phyloP scores from a whole-genome alignment of 2,329 filamentous ascomycete species.

The Anthostomella pinea region DNA sequence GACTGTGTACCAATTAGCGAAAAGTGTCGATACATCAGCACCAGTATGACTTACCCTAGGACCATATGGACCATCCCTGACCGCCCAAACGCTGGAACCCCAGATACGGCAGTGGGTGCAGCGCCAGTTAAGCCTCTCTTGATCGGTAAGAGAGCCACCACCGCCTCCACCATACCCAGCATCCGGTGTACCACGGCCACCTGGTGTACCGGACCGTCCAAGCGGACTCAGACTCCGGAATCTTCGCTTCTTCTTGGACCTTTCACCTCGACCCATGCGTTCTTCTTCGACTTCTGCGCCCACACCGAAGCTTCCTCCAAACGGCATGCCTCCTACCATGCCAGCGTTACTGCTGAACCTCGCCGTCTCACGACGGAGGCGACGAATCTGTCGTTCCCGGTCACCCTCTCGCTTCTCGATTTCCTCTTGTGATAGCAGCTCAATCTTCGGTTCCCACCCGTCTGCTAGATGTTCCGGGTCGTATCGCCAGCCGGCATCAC shows the following conservation, averaged over 20 bases:
- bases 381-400: conserved; percentile 82
- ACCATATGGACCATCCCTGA: conserved; percentile 84
- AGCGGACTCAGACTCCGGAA: conserved; percentile 85
- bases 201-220: conserved; percentile 64
- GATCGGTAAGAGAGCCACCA: conserved; percentile 65
- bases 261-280: conserved; percentile 84
- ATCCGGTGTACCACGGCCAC: conserved; percentile 77
- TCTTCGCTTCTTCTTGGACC: conserved; percentile 91
- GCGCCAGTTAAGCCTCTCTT: conserved; percentile 79
- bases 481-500: conserved; percentile 89
- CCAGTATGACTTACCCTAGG: conserved; percentile 62
- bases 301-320: conserved; percentile 47
- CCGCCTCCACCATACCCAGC: conserved; percentile 70
- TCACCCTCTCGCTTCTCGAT: conserved; percentile 97
- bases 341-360: conserved; percentile 84
- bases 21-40: conserved; percentile 2
- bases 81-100: conserved; percentile 91
- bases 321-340: conserved; percentile 75
- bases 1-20: conserved; percentile 49
- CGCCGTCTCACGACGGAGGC: conserved; percentile 85
- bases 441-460: conserved; percentile 81
- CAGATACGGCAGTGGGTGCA: conserved; percentile 85
- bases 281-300: conserved; percentile 65
- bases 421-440: conserved; percentile 85
- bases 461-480: conserved; percentile 86